Evolutionary conservation across 1,284 basidiomycete species (phyloP), one percentile per base, ranked within the genome.

Genomic region (Xerocomus minutiporus): DNA sequence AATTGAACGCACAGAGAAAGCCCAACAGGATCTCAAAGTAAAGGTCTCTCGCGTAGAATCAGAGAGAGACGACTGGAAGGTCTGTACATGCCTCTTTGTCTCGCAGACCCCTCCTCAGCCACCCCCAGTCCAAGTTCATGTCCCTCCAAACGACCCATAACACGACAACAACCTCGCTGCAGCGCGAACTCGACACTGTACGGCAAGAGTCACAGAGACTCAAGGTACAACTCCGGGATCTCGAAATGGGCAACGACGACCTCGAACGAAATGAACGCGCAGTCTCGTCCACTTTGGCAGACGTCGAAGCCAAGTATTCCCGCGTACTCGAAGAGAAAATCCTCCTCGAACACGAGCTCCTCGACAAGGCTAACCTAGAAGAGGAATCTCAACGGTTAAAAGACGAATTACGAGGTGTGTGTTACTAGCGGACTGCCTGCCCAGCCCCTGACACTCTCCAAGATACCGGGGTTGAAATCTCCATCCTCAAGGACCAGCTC

Each of bases 201-300:
- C 78, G 91, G 51, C 87, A 90, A 61, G 89, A 92, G 60, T 78
- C 87, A 58, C 90, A 93, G 68, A 82, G 81, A 57, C 75, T 84
- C 53, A 91, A 91, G 69, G 75, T 92, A 25, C 87, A 91, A 61
- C 73, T 93, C 29, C 84, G 92, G 11, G 93, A 96, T 63, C 77
- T 97, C 46, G 94, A 97, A 71, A 88, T 97, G 83, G 94, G 94
- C 35, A 97, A 97, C 64, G 94, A 97, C 65, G 93, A 97, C 71
- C 77, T 97, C 55, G 94, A 97, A 69, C 77, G 92, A 59, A 94
- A 88, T 67, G 93, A 95, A 65, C 83, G 93, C 23, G 93, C 93
- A 49, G 91, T 96, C 29, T 85, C 88, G 2, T 95, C 93, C 32
- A 95, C 91, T 60, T 75, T 98, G 53, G 86, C 88, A 1, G 97